Base-by-base conservation (phyloP, 2,329 filamentous ascomycete species). In the Talaromyces sp. region DNA sequence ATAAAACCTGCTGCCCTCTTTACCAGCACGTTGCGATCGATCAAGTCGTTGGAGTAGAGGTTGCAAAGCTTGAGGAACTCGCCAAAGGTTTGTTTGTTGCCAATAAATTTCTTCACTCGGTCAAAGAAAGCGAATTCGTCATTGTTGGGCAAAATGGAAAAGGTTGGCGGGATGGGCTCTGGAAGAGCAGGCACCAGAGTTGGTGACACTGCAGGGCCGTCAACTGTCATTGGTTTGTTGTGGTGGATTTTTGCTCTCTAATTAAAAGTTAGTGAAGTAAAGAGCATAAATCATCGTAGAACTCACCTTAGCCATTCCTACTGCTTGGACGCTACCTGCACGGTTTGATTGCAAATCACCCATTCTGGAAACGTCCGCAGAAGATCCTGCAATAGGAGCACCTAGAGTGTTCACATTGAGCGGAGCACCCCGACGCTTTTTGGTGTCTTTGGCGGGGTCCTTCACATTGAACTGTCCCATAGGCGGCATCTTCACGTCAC, bases 21-120 rank as follows among this genome's bases (percentile, higher is more conserved):
- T 31, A 95, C 87, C 14, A 99, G 82, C 2, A 92, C 88, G 67
- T 91, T 88, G 65, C 90, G 90, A 73, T 96, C 92, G 67, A 99
- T 96, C 60, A 99, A 85, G 70, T 96, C 93, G 72, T 96, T 91
- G 24, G 91, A 95, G 80, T 92, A 99, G 35, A 99, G 84, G 71
- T 98, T 99, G 82, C 94, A 95, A 7, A 99, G 87, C 81, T 99
- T 99, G 68, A 99, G 80, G 77, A 99, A 99, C 76, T 99, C 95
- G 71, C 91, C 93, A 85, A 96, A 96, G 2, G 90, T 90, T 64
- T 92, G 90, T 76, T 96, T 91, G 77, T 98, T 98, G 67, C 90
- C 89, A 65, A 99, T 92, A 72, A 90, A 94, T 78, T 99, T 99
- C 84, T 97, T 98, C 19, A 95, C 93, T 8, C 93, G 89, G 67